Conservation (phyloP, 1,284 basidiomycete genomes). For the Irpex sp. region DNA sequence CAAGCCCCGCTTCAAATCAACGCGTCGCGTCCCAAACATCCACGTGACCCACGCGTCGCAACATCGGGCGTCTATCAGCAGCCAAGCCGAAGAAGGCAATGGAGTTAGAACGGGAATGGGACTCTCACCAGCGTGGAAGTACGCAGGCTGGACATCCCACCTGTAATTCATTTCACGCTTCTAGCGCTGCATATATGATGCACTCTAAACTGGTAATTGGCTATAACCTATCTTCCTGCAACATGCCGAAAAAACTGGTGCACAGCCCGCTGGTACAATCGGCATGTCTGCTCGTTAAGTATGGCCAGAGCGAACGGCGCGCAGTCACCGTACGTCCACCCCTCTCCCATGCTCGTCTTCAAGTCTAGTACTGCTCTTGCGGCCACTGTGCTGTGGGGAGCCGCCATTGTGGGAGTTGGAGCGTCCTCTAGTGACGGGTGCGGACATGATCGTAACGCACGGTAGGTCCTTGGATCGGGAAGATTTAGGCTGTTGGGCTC, state of each 20-base stretch:
- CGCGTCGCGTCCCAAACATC: slow-evolving; percentile 18
- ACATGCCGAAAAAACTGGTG: not conserved
- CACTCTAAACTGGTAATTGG: not conserved
- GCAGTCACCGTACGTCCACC: not conserved
- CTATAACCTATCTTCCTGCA: not conserved
- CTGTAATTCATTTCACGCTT: not conserved
- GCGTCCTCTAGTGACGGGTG: not conserved
- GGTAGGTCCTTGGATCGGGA: not conserved
- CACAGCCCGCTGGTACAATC: not conserved
- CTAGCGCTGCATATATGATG: not conserved
- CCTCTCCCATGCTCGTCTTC: not conserved
- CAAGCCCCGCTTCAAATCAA: slow-evolving; percentile 25
- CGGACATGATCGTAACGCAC: not conserved
- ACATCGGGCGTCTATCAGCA: not conserved
- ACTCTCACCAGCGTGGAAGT: not conserved
- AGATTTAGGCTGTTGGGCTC: not conserved
- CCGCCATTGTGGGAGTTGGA: not conserved
- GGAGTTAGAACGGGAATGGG: slow-evolving; percentile 6
- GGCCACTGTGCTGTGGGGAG: not conserved
- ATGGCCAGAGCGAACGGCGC: not conserved
- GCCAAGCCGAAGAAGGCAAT: not conserved
- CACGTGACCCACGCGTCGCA: slow-evolving; percentile 26
- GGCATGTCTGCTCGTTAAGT: not conserved
- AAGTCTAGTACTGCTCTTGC: not conserved
- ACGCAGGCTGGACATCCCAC: not conserved